Evolutionary conservation across 148 eudicot species (phyloP).

Genomic region (Camellia lanceoleosa): DNA sequence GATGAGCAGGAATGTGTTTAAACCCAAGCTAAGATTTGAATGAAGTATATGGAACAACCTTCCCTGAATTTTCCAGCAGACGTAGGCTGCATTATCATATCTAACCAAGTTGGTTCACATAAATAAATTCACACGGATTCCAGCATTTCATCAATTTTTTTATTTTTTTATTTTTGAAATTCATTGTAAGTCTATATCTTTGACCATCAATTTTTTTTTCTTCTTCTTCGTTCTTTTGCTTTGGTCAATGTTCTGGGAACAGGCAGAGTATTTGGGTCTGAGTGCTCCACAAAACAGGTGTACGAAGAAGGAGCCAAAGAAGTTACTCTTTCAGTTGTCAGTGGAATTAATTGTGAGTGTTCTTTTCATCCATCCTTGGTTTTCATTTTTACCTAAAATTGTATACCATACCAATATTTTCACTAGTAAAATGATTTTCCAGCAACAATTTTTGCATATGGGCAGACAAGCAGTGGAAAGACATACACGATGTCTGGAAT

Average conservation of each 20-base stretch:
- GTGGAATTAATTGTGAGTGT: background rate
- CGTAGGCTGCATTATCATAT: no score
- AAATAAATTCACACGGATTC: background rate
- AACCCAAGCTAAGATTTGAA: background rate
- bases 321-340: background rate
- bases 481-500: slow-evolving; percentile 82
- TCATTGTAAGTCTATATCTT: background rate
- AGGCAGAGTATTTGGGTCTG: background rate
- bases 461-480: slow-evolving; percentile 95
- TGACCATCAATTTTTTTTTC: background rate
- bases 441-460: slow-evolving; percentile 91
- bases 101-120: no score
- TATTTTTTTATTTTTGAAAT: background rate
- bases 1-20: no score
- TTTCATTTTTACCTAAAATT: background rate
- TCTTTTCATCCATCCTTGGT: background rate
- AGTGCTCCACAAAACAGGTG: background rate
- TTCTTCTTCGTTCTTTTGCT: background rate
- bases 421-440: background rate
- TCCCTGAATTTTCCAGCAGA: no score
- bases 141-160: background rate
- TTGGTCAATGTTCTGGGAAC: background rate
- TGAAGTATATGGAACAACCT: background rate
- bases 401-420: background rate
- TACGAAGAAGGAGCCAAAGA: background rate